Evolutionary conservation across 352 stramenopile species (phyloP).

Genomic region (Phytophthora pinifolia): DNA sequence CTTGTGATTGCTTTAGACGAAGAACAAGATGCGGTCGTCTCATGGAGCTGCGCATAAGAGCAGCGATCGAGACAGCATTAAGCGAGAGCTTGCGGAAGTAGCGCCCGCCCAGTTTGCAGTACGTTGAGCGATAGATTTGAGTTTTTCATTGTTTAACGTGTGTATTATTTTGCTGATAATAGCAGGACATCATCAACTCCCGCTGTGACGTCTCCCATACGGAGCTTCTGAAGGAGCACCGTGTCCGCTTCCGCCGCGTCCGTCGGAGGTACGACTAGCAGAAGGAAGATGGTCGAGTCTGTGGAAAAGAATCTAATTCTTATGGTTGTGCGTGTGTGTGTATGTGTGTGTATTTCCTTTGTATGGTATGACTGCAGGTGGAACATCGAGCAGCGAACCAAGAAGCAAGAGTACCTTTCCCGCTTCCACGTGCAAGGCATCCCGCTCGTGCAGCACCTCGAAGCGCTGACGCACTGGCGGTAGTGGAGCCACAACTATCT

Average conservation of each 20-base stretch:
- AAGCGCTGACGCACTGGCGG: constrained; percentile 39
- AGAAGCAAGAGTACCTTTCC: constrained; percentile 52
- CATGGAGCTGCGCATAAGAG: constrained; percentile 24
- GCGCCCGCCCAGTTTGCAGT: constrained; percentile 6
- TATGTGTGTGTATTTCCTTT: constrained; percentile 5
- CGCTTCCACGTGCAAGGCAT: constrained; percentile 68
- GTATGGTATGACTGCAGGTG: constrained; percentile 33
- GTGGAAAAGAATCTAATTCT: constrained; percentile 2
- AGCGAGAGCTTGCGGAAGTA: constrained; percentile 6
- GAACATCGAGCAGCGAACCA: constrained; percentile 49
- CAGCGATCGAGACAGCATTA: constrained; percentile 16
- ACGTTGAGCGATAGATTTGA: not conserved
- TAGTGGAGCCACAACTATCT: constrained; percentile 17
- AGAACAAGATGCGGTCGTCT: constrained; percentile 8
- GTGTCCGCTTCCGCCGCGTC: constrained; percentile 54
- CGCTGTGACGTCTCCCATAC: constrained; percentile 56
- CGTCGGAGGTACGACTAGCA: constrained; percentile 41
- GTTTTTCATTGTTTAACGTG: not conserved
- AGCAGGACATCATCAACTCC: constrained; percentile 70
- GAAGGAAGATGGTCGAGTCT: not conserved
- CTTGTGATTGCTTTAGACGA: constrained; percentile 5
- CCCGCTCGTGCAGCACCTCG: constrained; percentile 62
- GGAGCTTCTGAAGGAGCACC: constrained; percentile 68
- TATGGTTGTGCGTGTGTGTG: not conserved
- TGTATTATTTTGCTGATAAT: constrained; percentile 5